Base-by-base conservation (phyloP, 2,329 filamentous ascomycete species). In the Botrytis squamosa region DNA sequence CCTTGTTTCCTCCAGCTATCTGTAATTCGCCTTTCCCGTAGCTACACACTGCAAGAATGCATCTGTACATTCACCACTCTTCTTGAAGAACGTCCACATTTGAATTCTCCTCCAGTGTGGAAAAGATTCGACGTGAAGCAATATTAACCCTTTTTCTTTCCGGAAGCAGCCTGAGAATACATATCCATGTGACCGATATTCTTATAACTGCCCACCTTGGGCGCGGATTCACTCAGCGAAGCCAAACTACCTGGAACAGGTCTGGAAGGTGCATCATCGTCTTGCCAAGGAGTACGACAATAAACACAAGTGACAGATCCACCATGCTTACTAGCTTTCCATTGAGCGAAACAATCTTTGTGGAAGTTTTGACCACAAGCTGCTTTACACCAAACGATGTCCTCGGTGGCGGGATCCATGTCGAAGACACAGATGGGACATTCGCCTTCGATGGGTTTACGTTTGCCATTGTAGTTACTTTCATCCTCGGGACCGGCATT, bases 311-410 rank as follows among this genome's bases (percentile, higher is more conserved):
- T 89, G 20, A 88, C 85, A 25, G 82, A 8, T 25, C 72, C 72
- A 71, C 76, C 76, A 77, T 78, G 79, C 78, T 86, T 87, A 36
- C 84, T 86, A 9, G 80, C 77, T 0, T 84, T 85, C 87, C 87
- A 89, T 79, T 84, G 87, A 75, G 84, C 82, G 78, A 89, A 87
- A 75, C 87, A 89, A 49, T 83, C 80, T 52, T 81, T 81, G 76
- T 89, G 87, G 4, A 89, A 84, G 75, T 89, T 89, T 77, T 89
- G 77, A 67, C 77, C 89, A 76, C 89, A 91, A 4, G 85, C 83
- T 1, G 86, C 84, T 76, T 86, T 86, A 80, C 89, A 91, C 84
- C 87, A 91, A 9, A 88, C 82, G 9, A 85, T 83, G 4, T 85
- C 83, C 33, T 83, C 83, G 4, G 79, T 83, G 3, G 79, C 79